Evolutionary conservation across 768 basidiomycete genomes (phyloP), one percentile per base, ranked within the genome.

Genomic region (Solioccasus polychromus): DNA sequence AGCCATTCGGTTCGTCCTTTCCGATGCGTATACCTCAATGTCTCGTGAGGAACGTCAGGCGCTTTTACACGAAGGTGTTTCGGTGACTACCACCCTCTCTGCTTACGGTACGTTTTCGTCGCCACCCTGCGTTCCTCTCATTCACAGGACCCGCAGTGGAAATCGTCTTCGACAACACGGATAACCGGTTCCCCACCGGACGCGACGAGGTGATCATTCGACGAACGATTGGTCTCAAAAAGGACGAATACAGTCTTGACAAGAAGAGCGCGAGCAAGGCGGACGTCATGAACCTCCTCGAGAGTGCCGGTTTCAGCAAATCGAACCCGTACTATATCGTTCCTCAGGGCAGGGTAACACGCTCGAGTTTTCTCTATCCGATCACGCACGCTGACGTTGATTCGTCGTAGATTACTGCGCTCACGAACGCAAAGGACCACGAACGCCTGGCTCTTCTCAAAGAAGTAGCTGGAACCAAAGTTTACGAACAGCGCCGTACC

Each of bases 251-350:
- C 70, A 90, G 88, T 52, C 74, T 98, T 23, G 95, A 99, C 68
- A 87, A 88, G 72, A 98, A 97, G 72, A 92, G 87, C 51, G 87
- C 88, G 0, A 88, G 83, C 66, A 96, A 96, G 66, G 95, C 93
- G 3, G 96, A 99, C 59, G 91, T 99, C 17, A 95, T 96, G 91
- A 94, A 92, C 59, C 74, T 98, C 20, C 78, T 99, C 36, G 96
- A 98, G 64, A 89, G 86, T 60, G 96, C 96, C 2, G 95, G 96
- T 1, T 99, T 99, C 72, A 92, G 89, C 70, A 89, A 92, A 61
- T 87, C 87, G n/a, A 99, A 98, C 60, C 96, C 96, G 0, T 99
- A 98, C 64, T 99, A 98, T 59, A 99, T 99, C 54, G 95, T 98
- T 0, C 96, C 96, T 2, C 96, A 99, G 73, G 96, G 96, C 42